Evolutionary conservation across 768 basidiomycete genomes (phyloP), one percentile per base, ranked within the genome.

Genomic region (Polyporus arcularius): DNA sequence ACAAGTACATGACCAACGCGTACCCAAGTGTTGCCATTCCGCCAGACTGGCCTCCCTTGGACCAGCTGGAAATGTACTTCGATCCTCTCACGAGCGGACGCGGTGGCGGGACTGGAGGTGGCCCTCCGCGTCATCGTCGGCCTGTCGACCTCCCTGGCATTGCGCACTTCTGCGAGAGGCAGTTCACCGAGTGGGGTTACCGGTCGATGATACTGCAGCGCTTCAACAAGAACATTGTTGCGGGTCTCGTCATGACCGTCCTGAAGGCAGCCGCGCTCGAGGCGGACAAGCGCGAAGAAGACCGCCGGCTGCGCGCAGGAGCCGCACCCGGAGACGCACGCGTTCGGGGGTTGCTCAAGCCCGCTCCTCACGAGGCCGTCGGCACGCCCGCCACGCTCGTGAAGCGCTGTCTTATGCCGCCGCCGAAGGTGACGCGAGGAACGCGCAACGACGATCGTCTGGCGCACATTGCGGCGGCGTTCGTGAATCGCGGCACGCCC

Each of bases 221-320:
- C 9, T 69, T 72, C 55, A 47, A 60, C 18, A 57, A n/a, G n/a
- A n/a, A n/a, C n/a, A n/a, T n/a, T n/a, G n/a, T n/a, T n/a, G n/a
- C n/a, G n/a, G n/a, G n/a, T n/a, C 61, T 63, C 16, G 64, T 70
- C 21, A 67, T 70, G 45, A 57, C 62, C 18, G 59, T 70, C 3
- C 50, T 70, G 7, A 43, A 70, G 65, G 51, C 70, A 56, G 60
- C 67, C 61, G 63, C 71, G 63, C 47, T 75, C 67, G 65, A 72
- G 60, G 59, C 68, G 16, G 72, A 78, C 71, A 58, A 68, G 41
- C 71, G 65, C 57, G 73, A 75, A 57, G 61, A 64, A 58, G 57
- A 58, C 4, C 68, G 64, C 52, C 57, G 69, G 38, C 41, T 67
- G 32, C 62, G 26, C 30, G 61, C 61, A 4, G 71, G 71, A 3